Conservation (phyloP, 306 rosid genomes). For the Ammopiptanthus mongolicus region DNA sequence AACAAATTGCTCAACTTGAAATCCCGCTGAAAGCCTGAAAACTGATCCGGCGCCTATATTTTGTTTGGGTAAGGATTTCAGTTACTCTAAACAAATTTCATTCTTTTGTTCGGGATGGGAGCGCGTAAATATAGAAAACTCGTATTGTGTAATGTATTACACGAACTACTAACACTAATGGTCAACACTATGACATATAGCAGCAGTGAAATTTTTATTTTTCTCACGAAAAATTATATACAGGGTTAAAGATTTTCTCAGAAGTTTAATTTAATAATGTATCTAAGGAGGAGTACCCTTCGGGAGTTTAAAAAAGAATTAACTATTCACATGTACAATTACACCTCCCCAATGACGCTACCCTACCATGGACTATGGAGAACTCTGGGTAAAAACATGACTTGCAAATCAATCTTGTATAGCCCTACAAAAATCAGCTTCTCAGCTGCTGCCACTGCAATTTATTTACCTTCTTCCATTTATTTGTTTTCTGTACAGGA, state of each 20-base stretch:
- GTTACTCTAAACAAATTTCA: too few species aligned
- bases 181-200: too few species aligned
- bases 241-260: neutral
- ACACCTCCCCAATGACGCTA: neutral
- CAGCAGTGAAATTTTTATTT: neutral
- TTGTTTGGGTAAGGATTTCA: too few species aligned
- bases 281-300: slow-evolving; percentile 3
- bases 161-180: too few species aligned
- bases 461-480: slow-evolving; percentile 17
- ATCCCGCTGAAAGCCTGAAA: too few species aligned
- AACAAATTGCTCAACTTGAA: too few species aligned
- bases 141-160: too few species aligned
- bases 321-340: neutral
- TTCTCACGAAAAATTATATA: neutral
- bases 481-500: slow-evolving; percentile 29
- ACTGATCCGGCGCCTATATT: too few species aligned
- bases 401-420: neutral
- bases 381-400: neutral
- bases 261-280: neutral
- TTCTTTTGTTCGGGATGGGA: too few species aligned
- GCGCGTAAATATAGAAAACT: too few species aligned
- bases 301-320: neutral
- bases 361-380: neutral
- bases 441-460: neutral
- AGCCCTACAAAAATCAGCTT: neutral